phyloP scores from a whole-genome alignment of 164 flowering plant species.

The Tetrastigma voinierianum region DNA sequence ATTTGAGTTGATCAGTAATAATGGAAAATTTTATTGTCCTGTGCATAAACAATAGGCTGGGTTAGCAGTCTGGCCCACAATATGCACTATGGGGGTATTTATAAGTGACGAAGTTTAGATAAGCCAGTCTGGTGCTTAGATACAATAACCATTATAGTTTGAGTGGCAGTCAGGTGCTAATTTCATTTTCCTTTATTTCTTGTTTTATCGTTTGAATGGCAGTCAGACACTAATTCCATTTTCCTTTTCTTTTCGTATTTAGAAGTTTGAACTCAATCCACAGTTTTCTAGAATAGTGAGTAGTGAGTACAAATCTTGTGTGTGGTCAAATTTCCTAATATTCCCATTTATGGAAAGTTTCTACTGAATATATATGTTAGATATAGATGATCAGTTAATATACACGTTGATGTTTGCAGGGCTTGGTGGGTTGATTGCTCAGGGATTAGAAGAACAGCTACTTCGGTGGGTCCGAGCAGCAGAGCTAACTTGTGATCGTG shows the following conservation, averaged over 20 bases:
- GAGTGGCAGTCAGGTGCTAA: background rate
- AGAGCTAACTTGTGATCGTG: conserved; percentile 95
- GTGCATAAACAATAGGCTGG: too few relatives aligned
- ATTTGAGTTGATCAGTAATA: too few relatives aligned
- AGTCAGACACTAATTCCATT: background rate
- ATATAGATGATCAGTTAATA: background rate
- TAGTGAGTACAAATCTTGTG: background rate
- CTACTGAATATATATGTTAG: background rate
- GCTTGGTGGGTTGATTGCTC: conserved; percentile 86
- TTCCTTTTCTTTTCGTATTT: background rate
- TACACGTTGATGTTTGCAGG: conserved; percentile 37
- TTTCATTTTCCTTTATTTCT: background rate
- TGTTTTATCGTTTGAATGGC: too few relatives aligned
- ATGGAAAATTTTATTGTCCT: too few relatives aligned
- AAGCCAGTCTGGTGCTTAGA: too few relatives aligned
- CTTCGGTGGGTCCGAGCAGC: conserved; percentile 96
- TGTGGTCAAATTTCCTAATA: background rate
- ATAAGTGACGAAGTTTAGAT: too few relatives aligned
- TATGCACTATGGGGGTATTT: too few relatives aligned
- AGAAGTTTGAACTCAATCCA: background rate
- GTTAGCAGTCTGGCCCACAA: too few relatives aligned
- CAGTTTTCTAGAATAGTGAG: background rate
- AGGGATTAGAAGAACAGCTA: conserved; percentile 83
- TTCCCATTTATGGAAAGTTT: background rate
- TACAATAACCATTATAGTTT: background rate